Percentiles rank a stretch among this genome's conserved stretches.
phyloP scores from a whole-genome alignment of 495 filamentous ascomycete genomes.

The Penicillium ucsense region DNA sequence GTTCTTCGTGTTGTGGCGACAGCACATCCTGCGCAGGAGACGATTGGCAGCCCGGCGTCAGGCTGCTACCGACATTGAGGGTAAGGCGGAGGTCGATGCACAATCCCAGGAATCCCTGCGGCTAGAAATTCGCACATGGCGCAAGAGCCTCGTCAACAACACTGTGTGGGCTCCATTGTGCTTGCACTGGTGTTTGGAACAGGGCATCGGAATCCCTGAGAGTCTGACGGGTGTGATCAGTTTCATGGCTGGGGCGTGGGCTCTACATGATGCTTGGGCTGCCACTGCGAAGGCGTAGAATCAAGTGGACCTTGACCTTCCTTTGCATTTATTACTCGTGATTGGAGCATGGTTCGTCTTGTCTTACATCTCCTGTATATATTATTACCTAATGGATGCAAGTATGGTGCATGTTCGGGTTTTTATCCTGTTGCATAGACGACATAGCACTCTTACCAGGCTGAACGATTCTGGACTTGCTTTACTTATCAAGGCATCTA shows the following conservation, averaged over 20 bases:
- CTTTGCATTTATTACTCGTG: background rate
- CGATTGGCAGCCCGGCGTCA: constrained; percentile 12
- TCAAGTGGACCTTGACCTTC: background rate
- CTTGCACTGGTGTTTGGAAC: constrained; percentile 73
- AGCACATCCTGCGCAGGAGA: constrained; percentile 30
- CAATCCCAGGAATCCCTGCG: constrained; percentile 27
- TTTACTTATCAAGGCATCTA: too few relatives aligned
- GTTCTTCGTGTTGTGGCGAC: constrained; percentile 51
- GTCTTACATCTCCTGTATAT: too few relatives aligned
- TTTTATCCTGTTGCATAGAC: too few relatives aligned
- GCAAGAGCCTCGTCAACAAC: constrained; percentile 39
- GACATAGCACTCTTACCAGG: too few relatives aligned
- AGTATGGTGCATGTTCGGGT: too few relatives aligned
- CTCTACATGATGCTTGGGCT: constrained; percentile 27
- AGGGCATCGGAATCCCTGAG: constrained; percentile 60
- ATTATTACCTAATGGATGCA: too few relatives aligned
- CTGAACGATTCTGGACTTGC: too few relatives aligned
- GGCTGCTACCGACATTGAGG: constrained; percentile 8
- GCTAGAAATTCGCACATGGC: constrained; percentile 37
- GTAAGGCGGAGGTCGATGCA: constrained; percentile 21
- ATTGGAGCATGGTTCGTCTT: too few relatives aligned
- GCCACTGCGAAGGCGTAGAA: constrained; percentile 18
- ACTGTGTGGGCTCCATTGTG: constrained; percentile 51
- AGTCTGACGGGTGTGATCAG: constrained; percentile 55
- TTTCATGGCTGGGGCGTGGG: constrained; percentile 46